These are phyloP conservation scores for Glycine latifolia DNA, from an alignment of 306 rosid species.

Conservation along the genomic window DNA sequence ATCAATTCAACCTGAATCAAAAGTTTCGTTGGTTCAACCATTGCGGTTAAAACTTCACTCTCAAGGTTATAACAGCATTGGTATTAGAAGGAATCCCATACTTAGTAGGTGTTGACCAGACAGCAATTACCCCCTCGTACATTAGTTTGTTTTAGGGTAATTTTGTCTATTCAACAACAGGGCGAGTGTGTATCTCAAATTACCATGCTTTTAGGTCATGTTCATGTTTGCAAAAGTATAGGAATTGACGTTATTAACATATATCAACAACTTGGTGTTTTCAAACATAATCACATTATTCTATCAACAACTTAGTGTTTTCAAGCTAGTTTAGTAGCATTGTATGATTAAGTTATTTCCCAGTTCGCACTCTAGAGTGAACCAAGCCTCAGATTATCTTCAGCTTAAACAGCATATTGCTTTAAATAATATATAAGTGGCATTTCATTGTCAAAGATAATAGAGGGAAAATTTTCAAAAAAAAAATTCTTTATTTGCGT, in stretches of 20 bases:
- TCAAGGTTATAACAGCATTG: too few species aligned
- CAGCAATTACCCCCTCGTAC: too few species aligned
- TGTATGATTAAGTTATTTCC: not conserved
- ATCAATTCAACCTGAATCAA: too few species aligned
- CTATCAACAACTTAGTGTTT: not conserved
- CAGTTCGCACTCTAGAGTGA: too few species aligned
- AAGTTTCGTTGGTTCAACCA: too few species aligned
- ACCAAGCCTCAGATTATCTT: too few species aligned
- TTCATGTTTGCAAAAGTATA: not conserved
- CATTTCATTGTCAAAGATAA: constrained; percentile 14
- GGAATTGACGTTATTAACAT: not conserved
- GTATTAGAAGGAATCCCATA: too few species aligned
- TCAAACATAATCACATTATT: constrained; percentile 1
- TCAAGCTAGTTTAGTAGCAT: not conserved
- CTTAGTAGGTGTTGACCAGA: too few species aligned
- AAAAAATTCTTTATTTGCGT: constrained; percentile 7
- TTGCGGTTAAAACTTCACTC: too few species aligned
- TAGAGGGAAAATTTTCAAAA: not conserved
- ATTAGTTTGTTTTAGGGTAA: too few species aligned
- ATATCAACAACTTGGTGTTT: not conserved
- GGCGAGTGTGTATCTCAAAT: too few species aligned
- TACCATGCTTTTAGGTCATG: not conserved
- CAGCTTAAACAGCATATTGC: not conserved
- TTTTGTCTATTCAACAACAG: too few species aligned
- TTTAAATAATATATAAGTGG: not conserved